phyloP scores from a whole-genome alignment of 2,329 filamentous ascomycete species.

The Fusarium coffeatum region DNA sequence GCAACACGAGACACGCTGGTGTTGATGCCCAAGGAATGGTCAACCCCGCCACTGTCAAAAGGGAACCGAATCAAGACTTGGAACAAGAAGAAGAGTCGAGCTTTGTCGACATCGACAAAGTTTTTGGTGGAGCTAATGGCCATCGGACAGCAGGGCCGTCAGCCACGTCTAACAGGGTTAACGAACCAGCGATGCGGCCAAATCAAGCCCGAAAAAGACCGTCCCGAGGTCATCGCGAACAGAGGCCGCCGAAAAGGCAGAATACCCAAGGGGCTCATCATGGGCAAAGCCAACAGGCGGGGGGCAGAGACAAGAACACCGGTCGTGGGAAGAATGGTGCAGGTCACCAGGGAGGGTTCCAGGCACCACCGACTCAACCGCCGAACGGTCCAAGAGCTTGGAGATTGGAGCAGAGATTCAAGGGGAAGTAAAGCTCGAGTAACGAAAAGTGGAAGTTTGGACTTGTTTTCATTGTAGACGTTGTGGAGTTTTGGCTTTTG shows the following conservation, averaged over 20 bases:
- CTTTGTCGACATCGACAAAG: not conserved
- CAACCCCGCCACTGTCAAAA: not conserved
- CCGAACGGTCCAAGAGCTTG: not conserved
- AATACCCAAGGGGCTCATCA: not conserved
- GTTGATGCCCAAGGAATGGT: not conserved
- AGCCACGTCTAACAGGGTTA: no score
- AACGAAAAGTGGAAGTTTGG: no score
- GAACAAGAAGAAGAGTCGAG: not conserved
- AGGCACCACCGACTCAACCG: no score
- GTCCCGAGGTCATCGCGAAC: fast-evolving
- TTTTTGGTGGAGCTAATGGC: no score
- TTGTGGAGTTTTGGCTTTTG: not conserved
- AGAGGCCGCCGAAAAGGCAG: not conserved
- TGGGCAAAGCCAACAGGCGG: not conserved
- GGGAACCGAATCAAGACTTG: not conserved
- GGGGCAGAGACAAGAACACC: not conserved
- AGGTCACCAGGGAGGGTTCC: no score
- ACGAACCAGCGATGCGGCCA: not conserved
- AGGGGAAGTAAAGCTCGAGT: not conserved
- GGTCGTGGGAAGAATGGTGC: not conserved
- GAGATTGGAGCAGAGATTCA: not conserved
- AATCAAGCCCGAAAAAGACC: not conserved
- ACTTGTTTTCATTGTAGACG: not conserved
- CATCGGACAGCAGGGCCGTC: no score
- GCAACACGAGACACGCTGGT: not conserved